These are phyloP conservation scores for Ambrosiella cleistominuta DNA, from an alignment of 2,329 filamentous ascomycete genomes.

Conservation along the genomic window DNA sequence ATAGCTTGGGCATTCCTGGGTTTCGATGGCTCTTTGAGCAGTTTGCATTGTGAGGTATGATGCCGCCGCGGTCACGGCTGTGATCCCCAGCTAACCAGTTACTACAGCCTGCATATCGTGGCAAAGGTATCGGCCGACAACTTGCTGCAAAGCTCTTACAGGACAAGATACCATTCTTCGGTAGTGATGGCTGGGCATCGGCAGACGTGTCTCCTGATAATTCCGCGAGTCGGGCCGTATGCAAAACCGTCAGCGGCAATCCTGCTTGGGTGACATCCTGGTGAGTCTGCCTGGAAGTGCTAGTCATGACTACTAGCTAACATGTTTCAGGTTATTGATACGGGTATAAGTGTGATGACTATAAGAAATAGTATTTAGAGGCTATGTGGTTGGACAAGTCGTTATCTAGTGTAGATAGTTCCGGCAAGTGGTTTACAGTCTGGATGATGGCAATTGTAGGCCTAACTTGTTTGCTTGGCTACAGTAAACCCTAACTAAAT, in stretches of 20 bases:
- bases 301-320: not conserved
- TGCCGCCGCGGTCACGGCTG: not conserved
- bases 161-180: slow-evolving; percentile 29
- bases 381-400: no score
- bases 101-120: slow-evolving; percentile 33
- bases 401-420: no score
- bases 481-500: no score
- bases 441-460: no score
- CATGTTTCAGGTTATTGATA: not conserved
- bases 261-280: slow-evolving; percentile 40
- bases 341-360: not conserved
- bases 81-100: not conserved
- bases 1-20: slow-evolving; percentile 49
- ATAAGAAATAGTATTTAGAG: not conserved
- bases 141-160: slow-evolving; percentile 40
- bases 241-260: slow-evolving; percentile 40
- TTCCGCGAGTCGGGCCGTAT: slow-evolving; percentile 41
- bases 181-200: slow-evolving; percentile 34
- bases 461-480: no score
- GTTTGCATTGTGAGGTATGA: slow-evolving; percentile 36
- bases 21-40: slow-evolving; percentile 42
- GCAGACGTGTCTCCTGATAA: slow-evolving; percentile 50
- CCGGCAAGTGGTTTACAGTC: no score
- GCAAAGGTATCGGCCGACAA: slow-evolving; percentile 44
- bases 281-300: slow-evolving; percentile 20